These are phyloP conservation scores for Xylaria bambusicola DNA, from an alignment of 495 filamentous ascomycete species.

Conservation along the genomic window DNA sequence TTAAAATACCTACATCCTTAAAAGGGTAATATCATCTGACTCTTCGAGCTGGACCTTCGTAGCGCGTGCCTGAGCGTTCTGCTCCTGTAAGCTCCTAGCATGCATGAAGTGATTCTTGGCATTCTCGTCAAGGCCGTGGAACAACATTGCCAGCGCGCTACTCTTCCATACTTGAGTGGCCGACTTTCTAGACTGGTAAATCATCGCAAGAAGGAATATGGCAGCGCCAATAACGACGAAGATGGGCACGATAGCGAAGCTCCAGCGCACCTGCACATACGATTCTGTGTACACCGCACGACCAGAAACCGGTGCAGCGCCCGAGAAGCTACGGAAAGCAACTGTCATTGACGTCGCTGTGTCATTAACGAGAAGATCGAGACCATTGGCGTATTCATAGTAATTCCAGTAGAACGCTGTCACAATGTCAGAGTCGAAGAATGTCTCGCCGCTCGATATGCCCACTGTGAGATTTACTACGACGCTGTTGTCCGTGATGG, in stretches of 20 bases:
- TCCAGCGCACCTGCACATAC: slow-evolving; percentile 25
- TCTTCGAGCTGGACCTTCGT: slow-evolving; percentile 20
- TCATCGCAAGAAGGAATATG: slow-evolving; percentile 16
- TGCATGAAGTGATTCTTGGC: slow-evolving; percentile 22
- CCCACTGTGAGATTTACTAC: slow-evolving; percentile 32
- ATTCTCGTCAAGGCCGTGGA: slow-evolving; percentile 28
- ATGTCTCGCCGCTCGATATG: slow-evolving; percentile 27
- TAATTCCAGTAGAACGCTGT: slow-evolving; percentile 35
- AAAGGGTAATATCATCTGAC: slow-evolving; percentile 7
- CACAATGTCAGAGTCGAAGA: slow-evolving; percentile 33
- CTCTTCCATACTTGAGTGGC: slow-evolving; percentile 29
- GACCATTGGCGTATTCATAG: slow-evolving; percentile 27
- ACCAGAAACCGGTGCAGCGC: slow-evolving; percentile 12
- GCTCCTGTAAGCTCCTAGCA: slow-evolving; percentile 17
- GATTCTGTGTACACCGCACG: slow-evolving; percentile 16
- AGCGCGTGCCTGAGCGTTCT: slow-evolving; percentile 23
- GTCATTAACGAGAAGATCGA: slow-evolving; percentile 27
- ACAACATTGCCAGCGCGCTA: slow-evolving; percentile 26
- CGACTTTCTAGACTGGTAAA: slow-evolving; percentile 10
- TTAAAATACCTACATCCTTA: slow-evolving; percentile 10
- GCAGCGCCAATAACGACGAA: slow-evolving; percentile 18
- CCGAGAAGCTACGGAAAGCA: slow-evolving; percentile 22
- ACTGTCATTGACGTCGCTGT: slow-evolving; percentile 18
- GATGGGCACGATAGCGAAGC: slow-evolving; percentile 20
- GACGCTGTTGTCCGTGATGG: slow-evolving; percentile 18